Evolutionary conservation across 441 rosid genomes (phyloP).

Genomic region (Kokia cookei): DNA sequence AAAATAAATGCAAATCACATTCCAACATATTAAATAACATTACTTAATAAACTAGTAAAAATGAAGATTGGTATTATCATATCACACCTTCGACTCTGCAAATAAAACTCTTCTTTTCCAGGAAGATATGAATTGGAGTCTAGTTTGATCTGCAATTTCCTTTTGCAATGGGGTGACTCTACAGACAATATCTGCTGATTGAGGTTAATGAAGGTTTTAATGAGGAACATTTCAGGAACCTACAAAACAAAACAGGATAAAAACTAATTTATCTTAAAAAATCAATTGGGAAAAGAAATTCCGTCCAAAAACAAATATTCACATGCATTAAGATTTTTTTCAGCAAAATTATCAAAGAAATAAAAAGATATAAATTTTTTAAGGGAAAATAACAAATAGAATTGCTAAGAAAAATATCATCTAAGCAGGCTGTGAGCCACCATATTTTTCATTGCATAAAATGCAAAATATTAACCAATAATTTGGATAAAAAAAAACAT

Average conservation of each 20-base stretch:
- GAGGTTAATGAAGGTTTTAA: conserved; percentile 64
- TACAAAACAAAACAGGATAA: conserved; percentile 21
- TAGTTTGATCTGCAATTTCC: conserved; percentile 55
- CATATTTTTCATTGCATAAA: background rate
- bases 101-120: conserved; percentile 39
- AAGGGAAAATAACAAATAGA: background rate
- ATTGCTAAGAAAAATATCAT: background rate
- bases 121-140: conserved; percentile 29
- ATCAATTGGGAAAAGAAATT: background rate
- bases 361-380: no score
- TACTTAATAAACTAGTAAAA: background rate
- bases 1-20: background rate
- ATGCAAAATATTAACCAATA: background rate
- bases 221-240: conserved; percentile 89
- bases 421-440: background rate
- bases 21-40: background rate
- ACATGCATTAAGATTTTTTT: background rate
- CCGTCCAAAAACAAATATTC: background rate
- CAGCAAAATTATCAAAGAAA: background rate
- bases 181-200: conserved; percentile 47
- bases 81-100: conserved; percentile 47
- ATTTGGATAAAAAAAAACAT: background rate
- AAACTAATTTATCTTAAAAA: background rate
- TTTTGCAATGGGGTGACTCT: conserved; percentile 55
- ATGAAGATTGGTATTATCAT: background rate